Percentiles rank a stretch among this genome's conserved stretches.
Evolutionary conservation across 2,329 filamentous ascomycete genomes (phyloP).

Genomic region (Emmonsiellopsis sp.): DNA sequence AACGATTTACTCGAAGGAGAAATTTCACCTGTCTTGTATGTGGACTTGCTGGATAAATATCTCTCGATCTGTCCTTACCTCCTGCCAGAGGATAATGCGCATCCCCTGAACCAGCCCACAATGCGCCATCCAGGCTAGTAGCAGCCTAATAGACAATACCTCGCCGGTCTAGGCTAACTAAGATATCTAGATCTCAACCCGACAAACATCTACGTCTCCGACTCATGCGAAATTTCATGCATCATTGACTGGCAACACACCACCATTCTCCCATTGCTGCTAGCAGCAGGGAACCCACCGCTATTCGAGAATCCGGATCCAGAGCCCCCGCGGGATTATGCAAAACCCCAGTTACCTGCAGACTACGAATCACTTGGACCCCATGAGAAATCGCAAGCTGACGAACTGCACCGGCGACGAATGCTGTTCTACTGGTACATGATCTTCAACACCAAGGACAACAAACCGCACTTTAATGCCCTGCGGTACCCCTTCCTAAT

Average conservation of each 20-base stretch:
- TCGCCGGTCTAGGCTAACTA: neutral
- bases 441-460: slow-evolving; percentile 15
- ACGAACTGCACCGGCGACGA: slow-evolving; percentile 14
- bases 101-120: slow-evolving; percentile 9
- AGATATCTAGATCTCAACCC: slow-evolving; percentile 15
- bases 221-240: slow-evolving; percentile 12
- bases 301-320: slow-evolving; percentile 18
- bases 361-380: slow-evolving; percentile 12
- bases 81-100: slow-evolving; percentile 5
- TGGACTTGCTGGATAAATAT: slow-evolving; percentile 14
- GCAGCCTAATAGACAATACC: slow-evolving; percentile 2
- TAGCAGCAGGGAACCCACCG: slow-evolving; percentile 14
- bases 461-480: slow-evolving; percentile 15
- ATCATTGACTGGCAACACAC: slow-evolving; percentile 21
- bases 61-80: slow-evolving; percentile 12
- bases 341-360: slow-evolving; percentile 11
- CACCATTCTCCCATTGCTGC: slow-evolving; percentile 10
- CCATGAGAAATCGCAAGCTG: slow-evolving; percentile 12
- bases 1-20: slow-evolving; percentile 12
- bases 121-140: slow-evolving; percentile 13
- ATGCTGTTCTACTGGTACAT: slow-evolving; percentile 16
- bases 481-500: slow-evolving; percentile 14
- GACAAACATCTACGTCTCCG: slow-evolving; percentile 15
- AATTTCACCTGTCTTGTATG: slow-evolving; percentile 10
- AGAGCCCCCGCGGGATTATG: slow-evolving; percentile 8